These are phyloP conservation scores for Nepenthes mirabilis DNA, from an alignment of 148 eudicot genomes.

Conservation along the genomic window DNA sequence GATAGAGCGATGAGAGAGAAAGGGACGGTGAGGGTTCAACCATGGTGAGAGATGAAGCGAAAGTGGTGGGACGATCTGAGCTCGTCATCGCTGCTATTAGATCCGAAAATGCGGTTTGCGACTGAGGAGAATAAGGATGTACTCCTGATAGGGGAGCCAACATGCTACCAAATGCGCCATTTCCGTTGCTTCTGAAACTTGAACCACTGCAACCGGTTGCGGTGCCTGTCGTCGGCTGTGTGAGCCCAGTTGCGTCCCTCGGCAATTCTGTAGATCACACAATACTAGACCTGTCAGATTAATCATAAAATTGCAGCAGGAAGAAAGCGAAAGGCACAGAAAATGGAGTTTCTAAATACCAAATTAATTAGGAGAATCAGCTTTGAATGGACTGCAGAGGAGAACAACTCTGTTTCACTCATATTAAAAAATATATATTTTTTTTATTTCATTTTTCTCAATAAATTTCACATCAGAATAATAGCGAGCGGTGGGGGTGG, in stretches of 20 bases:
- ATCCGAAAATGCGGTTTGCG: constrained; percentile 21
- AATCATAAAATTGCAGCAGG: no score
- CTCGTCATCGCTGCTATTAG: constrained; percentile 19
- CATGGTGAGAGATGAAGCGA: not conserved
- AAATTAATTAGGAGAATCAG: no score
- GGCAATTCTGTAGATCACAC: constrained; percentile 28
- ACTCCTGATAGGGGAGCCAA: constrained; percentile 21
- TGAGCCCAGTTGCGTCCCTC: constrained; percentile 17
- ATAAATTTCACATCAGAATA: no score
- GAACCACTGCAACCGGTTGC: constrained; percentile 1
- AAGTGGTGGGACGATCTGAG: constrained; percentile 5
- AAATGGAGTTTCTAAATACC: no score
- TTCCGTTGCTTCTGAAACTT: constrained; percentile 9
- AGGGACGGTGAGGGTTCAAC: constrained; percentile 37
- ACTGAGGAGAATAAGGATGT: constrained; percentile 9
- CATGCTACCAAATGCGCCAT: constrained; percentile 21
- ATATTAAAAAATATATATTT: no score
- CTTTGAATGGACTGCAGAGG: no score
- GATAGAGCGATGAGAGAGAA: constrained; percentile 45
- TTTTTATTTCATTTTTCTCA: no score
- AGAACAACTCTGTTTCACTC: no score
- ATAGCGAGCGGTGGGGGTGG: no score
- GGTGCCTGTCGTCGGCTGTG: not conserved
- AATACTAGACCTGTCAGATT: not conserved
- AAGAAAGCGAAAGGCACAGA: no score